Conservation (phyloP, 192 early-diverging fungal genomes). For the Lobosporangium transversale region DNA sequence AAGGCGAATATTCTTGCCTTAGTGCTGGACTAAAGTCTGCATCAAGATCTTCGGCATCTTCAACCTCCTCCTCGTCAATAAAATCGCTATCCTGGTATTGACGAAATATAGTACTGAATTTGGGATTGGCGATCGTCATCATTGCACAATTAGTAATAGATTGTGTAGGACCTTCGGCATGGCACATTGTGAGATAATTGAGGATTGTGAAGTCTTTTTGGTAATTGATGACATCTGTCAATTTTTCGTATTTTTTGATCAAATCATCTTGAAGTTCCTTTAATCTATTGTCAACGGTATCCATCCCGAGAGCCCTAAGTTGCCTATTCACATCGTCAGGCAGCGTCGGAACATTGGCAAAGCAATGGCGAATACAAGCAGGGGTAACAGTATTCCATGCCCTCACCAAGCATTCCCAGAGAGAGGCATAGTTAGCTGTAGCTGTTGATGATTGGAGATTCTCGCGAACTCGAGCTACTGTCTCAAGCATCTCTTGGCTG, state of each 20-base stretch:
- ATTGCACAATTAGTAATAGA: neutral
- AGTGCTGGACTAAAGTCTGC: neutral
- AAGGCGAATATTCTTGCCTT: no score
- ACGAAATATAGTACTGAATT: slow-evolving; percentile 6
- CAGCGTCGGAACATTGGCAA: no score
- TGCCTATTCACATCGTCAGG: no score
- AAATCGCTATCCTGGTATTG: neutral
- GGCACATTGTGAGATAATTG: slow-evolving; percentile 4
- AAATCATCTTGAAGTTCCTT: slow-evolving; percentile 1
- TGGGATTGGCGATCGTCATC: slow-evolving; percentile 1
- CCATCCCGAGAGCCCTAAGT: no score
- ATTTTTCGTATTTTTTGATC: neutral
- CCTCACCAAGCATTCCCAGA: no score
- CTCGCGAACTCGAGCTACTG: no score
- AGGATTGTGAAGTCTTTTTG: no score
- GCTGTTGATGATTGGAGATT: no score
- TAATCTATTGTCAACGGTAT: neutral
- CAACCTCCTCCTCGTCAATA: neutral
- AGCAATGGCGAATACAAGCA: no score
- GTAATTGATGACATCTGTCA: neutral
- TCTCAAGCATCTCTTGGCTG: no score
- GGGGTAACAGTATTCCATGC: no score
- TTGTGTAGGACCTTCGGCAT: neutral
- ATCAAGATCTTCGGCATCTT: neutral
- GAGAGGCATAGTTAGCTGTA: no score